Conservation (phyloP, 2,329 filamentous ascomycete genomes). For the Chaetomiaceae sp. region DNA sequence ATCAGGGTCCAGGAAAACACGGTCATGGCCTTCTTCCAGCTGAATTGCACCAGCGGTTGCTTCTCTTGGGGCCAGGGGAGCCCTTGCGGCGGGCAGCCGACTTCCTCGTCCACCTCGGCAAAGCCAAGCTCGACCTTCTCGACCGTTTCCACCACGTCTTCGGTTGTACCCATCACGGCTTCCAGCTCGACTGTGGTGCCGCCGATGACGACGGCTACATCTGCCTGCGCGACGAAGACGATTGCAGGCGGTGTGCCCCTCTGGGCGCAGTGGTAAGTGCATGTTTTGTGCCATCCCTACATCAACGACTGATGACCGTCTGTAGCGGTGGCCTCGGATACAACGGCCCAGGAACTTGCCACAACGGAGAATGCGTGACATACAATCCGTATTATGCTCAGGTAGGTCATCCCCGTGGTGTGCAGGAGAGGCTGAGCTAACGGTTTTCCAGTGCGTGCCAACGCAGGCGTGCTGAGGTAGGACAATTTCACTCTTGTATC, state of each 20-base stretch:
- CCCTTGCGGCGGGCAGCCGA: neutral
- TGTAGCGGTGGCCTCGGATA: conserved; percentile 16
- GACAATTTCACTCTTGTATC: no score
- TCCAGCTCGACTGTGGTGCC: neutral
- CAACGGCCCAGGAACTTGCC: conserved; percentile 7
- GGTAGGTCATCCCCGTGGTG: neutral
- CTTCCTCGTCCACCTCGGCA: neutral
- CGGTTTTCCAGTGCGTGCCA: neutral
- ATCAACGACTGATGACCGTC: neutral
- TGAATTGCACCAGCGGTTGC: conserved; percentile 33
- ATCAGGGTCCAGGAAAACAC: conserved; percentile 37
- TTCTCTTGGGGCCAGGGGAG: conserved; percentile 36
- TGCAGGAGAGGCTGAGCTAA: neutral
- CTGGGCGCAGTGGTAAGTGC: conserved; percentile 17
- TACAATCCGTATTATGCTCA: conserved; percentile 18
- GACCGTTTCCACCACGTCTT: neutral
- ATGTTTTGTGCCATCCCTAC: neutral
- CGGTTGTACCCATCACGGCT: neutral
- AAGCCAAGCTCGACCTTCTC: neutral
- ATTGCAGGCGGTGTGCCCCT: neutral
- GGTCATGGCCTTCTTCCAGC: conserved; percentile 37
- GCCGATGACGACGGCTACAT: neutral
- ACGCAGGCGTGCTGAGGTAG: neutral
- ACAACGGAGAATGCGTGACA: conserved; percentile 9
- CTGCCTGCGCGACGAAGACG: neutral